A percentile compares a stretch with the other conserved stretches of the same genome.
These are phyloP conservation scores for Macaranga tanarius DNA, from an alignment of 441 rosid species.

Conservation along the genomic window DNA sequence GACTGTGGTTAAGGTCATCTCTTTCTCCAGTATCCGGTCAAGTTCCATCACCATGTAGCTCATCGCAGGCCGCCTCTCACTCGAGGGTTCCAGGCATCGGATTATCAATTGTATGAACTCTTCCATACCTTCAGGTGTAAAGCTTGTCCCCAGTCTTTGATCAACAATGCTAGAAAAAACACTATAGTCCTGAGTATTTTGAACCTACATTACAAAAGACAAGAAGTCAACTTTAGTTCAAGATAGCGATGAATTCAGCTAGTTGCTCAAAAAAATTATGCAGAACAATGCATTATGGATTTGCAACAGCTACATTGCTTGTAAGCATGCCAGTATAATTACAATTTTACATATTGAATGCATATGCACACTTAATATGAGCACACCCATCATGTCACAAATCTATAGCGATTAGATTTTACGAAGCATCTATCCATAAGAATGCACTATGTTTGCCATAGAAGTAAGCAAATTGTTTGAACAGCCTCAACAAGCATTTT, in stretches of 20 bases:
- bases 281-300: background rate
- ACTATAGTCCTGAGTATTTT: constrained; percentile 49
- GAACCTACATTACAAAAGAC: constrained; percentile 47
- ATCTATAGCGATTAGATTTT: background rate
- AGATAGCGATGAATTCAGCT: background rate
- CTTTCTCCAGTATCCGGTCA: constrained; percentile 49
- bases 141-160: constrained; percentile 38
- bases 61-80: constrained; percentile 47
- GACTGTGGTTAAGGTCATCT: constrained; percentile 50
- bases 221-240: background rate
- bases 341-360: no score
- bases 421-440: background rate
- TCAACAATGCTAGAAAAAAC: constrained; percentile 42
- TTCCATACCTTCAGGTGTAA: constrained; percentile 45
- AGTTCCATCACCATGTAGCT: constrained; percentile 49
- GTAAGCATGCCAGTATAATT: background rate
- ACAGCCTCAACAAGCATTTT: background rate
- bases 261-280: background rate
- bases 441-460: background rate
- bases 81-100: constrained; percentile 45
- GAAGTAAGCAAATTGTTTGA: background rate
- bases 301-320: background rate
- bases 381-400: background rate
- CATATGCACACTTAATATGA: no score
- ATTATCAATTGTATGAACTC: constrained; percentile 43